Percentiles rank a stretch among this genome's conserved stretches.
Conservation (phyloP, 441 rosid genomes). For the Melastoma candidum region DNA sequence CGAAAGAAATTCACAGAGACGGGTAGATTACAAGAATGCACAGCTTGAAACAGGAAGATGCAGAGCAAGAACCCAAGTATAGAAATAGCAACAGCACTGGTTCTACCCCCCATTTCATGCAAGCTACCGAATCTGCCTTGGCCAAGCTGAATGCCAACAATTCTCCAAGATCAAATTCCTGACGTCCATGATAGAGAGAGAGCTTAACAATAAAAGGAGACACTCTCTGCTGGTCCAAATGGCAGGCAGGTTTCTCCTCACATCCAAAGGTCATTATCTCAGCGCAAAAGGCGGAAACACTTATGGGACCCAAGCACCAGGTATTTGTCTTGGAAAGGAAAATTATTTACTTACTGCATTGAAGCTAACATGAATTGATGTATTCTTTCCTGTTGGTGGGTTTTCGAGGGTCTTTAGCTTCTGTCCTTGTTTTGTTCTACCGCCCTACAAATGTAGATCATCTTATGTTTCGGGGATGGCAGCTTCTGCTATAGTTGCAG, state of each 20-base stretch:
- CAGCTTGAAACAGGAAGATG: slow-evolving; percentile 30
- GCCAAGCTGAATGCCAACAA: slow-evolving; percentile 70
- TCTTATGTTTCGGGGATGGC: too few species aligned
- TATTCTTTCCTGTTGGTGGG: too few species aligned
- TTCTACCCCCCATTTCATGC: slow-evolving; percentile 90
- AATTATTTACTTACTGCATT: too few species aligned
- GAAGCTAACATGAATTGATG: too few species aligned
- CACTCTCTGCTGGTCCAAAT: slow-evolving; percentile 76
- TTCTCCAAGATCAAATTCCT: slow-evolving; percentile 91
- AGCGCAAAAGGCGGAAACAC: slow-evolving; percentile 48
- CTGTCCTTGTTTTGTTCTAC: too few species aligned
- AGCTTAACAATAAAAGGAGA: slow-evolving; percentile 60
- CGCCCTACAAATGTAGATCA: too few species aligned
- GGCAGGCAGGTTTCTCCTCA: slow-evolving; percentile 87
- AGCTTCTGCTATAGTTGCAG: too few species aligned
- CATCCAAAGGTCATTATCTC: slow-evolving; percentile 24
- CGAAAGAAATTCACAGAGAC: slow-evolving; percentile 47
- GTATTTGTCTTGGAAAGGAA: background rate
- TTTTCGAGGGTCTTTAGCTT: too few species aligned
- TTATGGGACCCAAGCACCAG: slow-evolving; percentile 22
- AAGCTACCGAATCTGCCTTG: slow-evolving; percentile 89
- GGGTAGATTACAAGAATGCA: slow-evolving; percentile 55
- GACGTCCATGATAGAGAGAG: slow-evolving; percentile 64
- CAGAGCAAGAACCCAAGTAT: slow-evolving; percentile 68
- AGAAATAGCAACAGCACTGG: slow-evolving; percentile 38